Evolutionary conservation across 441 rosid species (phyloP).

Genomic region (Aleurites moluccanus): DNA sequence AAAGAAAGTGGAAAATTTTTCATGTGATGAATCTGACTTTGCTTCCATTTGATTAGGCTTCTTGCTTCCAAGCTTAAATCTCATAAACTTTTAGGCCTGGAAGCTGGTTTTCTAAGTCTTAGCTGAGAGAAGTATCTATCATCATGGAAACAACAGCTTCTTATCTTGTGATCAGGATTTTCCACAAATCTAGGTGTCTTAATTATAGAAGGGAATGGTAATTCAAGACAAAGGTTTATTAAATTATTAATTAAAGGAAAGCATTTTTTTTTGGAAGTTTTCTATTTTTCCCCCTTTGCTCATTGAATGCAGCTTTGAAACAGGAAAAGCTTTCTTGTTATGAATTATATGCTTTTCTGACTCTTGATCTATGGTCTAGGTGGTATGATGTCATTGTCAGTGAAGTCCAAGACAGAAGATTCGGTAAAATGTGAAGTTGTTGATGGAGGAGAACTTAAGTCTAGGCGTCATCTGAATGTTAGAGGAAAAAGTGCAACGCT

Average conservation of each 20-base stretch:
- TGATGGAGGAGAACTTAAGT: constrained; percentile 99
- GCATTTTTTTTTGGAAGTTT: neutral
- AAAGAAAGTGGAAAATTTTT: neutral
- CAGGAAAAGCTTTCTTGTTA: constrained; percentile 4
- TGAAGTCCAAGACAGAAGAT: constrained; percentile 92
- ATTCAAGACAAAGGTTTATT: neutral
- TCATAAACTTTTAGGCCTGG: neutral
- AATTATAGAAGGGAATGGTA: neutral
- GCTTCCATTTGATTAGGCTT: neutral
- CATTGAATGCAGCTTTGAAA: neutral
- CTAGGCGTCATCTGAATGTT: constrained; percentile 94
- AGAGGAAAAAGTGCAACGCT: constrained; percentile 96
- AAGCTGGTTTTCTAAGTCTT: neutral
- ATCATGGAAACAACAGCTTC: neutral
- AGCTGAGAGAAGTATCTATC: neutral
- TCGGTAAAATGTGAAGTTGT: constrained; percentile 92
- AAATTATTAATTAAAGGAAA: neutral
- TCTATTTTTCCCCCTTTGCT: neutral
- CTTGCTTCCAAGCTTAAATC: neutral
- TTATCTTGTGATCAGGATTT: neutral
- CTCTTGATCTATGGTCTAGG: constrained; percentile 46
- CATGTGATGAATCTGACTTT: too few relatives aligned
- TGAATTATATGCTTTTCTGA: constrained; percentile 11
- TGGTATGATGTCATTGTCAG: constrained; percentile 96
- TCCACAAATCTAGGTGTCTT: neutral